A percentile compares a stretch with the other conserved stretches of the same genome.
phyloP scores from a whole-genome alignment of 345 rosid species.

The Bretschneidera sinensis region DNA sequence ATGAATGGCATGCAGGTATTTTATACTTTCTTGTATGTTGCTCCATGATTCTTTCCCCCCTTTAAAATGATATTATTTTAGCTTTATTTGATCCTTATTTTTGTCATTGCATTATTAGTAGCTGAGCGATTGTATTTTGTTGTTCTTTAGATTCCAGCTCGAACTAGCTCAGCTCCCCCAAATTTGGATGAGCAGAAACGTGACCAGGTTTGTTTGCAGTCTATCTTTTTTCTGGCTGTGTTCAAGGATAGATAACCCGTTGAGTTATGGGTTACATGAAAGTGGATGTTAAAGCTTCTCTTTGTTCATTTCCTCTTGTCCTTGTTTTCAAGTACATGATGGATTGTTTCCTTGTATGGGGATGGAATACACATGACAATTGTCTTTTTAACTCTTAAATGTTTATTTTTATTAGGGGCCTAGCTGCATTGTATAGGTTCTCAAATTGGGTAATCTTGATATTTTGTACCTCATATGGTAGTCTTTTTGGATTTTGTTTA shows the following conservation, averaged over 20 bases:
- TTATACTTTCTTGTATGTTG: slow-evolving; percentile 3
- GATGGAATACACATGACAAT: background rate
- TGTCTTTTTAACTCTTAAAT: no score
- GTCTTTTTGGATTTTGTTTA: background rate
- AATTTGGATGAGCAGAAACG: slow-evolving; percentile 97
- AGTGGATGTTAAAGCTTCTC: background rate
- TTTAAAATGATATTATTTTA: no score
- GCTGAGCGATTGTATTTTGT: slow-evolving; percentile 4
- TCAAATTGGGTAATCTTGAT: background rate
- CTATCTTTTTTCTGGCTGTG: slow-evolving; percentile 7
- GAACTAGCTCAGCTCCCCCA: slow-evolving; percentile 96
- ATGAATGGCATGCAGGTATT: slow-evolving; percentile 84
- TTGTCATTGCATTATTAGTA: no score
- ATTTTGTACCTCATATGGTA: background rate
- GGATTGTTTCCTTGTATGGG: background rate
- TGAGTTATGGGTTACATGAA: background rate
- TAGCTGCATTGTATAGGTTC: slow-evolving; percentile 6
- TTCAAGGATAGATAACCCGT: background rate
- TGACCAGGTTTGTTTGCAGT: slow-evolving; percentile 50
- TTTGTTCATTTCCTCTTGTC: background rate
- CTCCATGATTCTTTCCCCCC: background rate
- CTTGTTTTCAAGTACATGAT: no score
- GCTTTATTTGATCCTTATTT: no score
- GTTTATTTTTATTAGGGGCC: slow-evolving; percentile 11
- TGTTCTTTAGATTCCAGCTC: slow-evolving; percentile 72